A percentile compares a stretch with the other conserved stretches of the same genome.
These are phyloP conservation scores for Ganoderma meredithae DNA, from an alignment of 1,284 basidiomycete genomes.

Conservation along the genomic window DNA sequence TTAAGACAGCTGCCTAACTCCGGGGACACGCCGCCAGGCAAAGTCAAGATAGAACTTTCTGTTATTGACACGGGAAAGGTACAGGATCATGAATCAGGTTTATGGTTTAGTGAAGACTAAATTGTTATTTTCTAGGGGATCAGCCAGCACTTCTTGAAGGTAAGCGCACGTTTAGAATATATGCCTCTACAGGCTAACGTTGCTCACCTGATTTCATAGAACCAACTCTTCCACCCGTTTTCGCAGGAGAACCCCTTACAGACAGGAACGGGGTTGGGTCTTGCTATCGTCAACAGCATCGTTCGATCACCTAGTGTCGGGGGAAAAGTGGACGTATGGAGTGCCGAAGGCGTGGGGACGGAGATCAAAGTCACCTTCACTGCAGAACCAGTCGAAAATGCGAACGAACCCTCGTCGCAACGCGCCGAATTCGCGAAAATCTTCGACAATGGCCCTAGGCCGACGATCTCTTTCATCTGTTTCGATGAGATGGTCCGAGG, in stretches of 20 bases:
- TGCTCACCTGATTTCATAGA: constrained; percentile 51
- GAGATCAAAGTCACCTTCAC: constrained; percentile 91
- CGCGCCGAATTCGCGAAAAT: constrained; percentile 54
- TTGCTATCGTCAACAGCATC: constrained; percentile 96
- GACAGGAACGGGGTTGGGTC: constrained; percentile 94
- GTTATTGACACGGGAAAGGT: constrained; percentile 94
- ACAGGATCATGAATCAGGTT: constrained; percentile 17
- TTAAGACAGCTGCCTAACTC: constrained; percentile 75
- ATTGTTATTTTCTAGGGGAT: constrained; percentile 66
- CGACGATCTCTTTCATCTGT: constrained; percentile 74
- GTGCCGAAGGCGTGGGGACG: constrained; percentile 90
- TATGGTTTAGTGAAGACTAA: background rate
- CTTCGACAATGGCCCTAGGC: constrained; percentile 53
- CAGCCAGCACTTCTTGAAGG: constrained; percentile 87
- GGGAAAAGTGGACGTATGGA: constrained; percentile 90
- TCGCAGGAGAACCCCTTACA: constrained; percentile 93
- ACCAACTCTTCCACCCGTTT: constrained; percentile 97
- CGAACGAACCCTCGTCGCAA: constrained; percentile 46
- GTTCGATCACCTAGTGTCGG: constrained; percentile 86
- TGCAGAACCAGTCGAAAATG: constrained; percentile 67
- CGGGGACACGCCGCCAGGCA: constrained; percentile 50
- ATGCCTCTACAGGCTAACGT: background rate
- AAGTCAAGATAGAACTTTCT: constrained; percentile 81
- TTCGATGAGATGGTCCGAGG: constrained; percentile 78
- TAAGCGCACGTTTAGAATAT: constrained; percentile 35